A percentile compares a stretch with the other conserved stretches of the same genome.
Evolutionary conservation across 108 stramenopile genomes (phyloP).

Genomic region (Nitzschia palea): DNA sequence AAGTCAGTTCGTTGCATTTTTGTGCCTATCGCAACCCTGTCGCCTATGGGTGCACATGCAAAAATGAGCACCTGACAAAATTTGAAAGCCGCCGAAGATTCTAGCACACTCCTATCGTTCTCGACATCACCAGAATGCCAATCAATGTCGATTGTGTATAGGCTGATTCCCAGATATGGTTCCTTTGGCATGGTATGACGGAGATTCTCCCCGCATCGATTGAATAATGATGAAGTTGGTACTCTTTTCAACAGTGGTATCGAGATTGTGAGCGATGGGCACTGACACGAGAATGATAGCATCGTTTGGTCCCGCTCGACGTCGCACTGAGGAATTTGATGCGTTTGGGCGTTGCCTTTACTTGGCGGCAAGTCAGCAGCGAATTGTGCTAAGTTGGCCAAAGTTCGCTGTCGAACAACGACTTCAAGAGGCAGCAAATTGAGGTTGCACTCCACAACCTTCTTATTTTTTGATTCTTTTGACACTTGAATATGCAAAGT

Average conservation of each 20-base stretch:
- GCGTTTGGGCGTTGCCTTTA: neutral
- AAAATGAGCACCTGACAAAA: constrained; percentile 17
- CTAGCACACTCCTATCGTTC: neutral
- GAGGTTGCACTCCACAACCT: constrained; percentile 28
- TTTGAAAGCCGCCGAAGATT: neutral
- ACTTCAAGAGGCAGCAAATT: constrained; percentile 51
- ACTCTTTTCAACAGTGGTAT: constrained; percentile 15
- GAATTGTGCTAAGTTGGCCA: constrained; percentile 34
- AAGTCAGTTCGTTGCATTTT: constrained; percentile 27
- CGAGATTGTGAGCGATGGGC: constrained; percentile 20
- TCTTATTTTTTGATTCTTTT: neutral
- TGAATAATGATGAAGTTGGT: constrained; percentile 12
- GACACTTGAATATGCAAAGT: constrained; percentile 19
- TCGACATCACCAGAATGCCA: neutral
- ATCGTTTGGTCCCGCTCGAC: neutral
- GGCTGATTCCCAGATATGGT: constrained; percentile 5
- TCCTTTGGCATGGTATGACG: neutral
- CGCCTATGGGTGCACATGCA: constrained; percentile 19
- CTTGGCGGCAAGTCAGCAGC: neutral
- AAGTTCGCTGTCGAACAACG: constrained; percentile 38
- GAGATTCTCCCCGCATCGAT: constrained; percentile 14
- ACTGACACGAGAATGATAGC: constrained; percentile 5
- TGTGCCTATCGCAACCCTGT: constrained; percentile 1
- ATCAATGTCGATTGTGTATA: constrained; percentile 18
- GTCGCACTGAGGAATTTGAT: neutral